A percentile compares a stretch with the other conserved stretches of the same genome.
These are phyloP conservation scores for Linnemannia schmuckeri DNA, from an alignment of 192 early-diverging fungal species.

Conservation along the genomic window DNA sequence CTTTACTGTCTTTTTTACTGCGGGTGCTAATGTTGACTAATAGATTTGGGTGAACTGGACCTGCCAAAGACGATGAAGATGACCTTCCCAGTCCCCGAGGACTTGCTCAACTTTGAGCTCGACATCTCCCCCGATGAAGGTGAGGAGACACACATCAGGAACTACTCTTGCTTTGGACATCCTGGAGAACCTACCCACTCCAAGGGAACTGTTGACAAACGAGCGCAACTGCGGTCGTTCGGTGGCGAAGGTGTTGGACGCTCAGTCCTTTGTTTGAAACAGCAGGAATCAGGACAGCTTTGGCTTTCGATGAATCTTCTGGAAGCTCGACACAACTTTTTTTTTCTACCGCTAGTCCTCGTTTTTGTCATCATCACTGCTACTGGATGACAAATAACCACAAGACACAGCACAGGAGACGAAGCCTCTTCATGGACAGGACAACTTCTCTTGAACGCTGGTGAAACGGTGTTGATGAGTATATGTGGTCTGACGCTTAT, in stretches of 20 bases:
- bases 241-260: neutral
- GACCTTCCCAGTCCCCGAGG: conserved; percentile 80
- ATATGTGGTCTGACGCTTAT: conserved; percentile 9
- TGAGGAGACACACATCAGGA: conserved; percentile 49
- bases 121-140: conserved; percentile 91
- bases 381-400: neutral
- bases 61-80: conserved; percentile 83
- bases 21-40: neutral
- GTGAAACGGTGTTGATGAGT: neutral
- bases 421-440: neutral
- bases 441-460: neutral
- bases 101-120: conserved; percentile 87
- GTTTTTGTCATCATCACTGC: neutral
- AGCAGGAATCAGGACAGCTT: neutral
- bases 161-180: neutral
- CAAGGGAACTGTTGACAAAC: neutral
- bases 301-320: neutral
- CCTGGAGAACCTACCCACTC: neutral
- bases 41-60: conserved; percentile 88
- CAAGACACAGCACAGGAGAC: neutral
- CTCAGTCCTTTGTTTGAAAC: conserved; percentile 2
- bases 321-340: neutral
- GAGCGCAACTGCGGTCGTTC: neutral
- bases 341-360: neutral
- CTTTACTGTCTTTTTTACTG: neutral